phyloP scores from a whole-genome alignment of 2,329 filamentous ascomycete species.

The Dothistroma pini region DNA sequence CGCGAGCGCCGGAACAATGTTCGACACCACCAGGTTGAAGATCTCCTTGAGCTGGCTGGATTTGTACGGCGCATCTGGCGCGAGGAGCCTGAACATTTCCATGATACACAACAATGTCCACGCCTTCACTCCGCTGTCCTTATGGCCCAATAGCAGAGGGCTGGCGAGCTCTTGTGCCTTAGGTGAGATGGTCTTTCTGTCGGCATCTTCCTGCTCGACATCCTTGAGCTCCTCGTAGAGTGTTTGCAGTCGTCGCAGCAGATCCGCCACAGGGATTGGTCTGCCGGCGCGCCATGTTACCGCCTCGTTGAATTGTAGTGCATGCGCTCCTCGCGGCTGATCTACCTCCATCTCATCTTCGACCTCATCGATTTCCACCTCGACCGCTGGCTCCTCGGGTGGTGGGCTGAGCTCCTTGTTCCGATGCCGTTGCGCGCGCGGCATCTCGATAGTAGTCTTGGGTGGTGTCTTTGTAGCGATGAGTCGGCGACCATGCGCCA shows the following conservation, averaged over 20 bases:
- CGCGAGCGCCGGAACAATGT: constrained; percentile 78
- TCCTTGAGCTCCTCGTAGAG: constrained; percentile 79
- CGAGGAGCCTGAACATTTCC: constrained; percentile 87
- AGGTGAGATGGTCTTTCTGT: constrained; percentile 75
- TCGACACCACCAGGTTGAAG: constrained; percentile 81
- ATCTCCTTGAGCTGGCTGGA: constrained; percentile 92
- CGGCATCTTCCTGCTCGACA: constrained; percentile 81
- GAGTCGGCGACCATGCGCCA: neutral
- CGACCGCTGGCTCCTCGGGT: constrained; percentile 18
- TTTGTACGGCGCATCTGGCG: constrained; percentile 92
- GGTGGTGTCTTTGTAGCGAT: neutral
- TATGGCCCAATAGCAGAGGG: constrained; percentile 79
- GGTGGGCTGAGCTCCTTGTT: constrained; percentile 19
- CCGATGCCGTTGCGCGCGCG: constrained; percentile 17
- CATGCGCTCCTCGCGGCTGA: constrained; percentile 15
- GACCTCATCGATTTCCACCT: constrained; percentile 19
- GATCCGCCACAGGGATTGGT: constrained; percentile 76
- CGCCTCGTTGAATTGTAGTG: constrained; percentile 75
- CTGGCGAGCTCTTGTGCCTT: constrained; percentile 82
- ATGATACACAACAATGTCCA: constrained; percentile 86
- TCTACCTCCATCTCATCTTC: constrained; percentile 20
- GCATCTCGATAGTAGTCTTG: constrained; percentile 8
- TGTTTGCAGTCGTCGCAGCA: constrained; percentile 74
- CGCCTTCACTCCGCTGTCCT: constrained; percentile 88
- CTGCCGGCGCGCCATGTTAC: constrained; percentile 90